A percentile compares a stretch with the other conserved stretches of the same genome.
Evolutionary conservation across 2,329 filamentous ascomycete species (phyloP).

Genomic region (Chaetothyriales sp.): DNA sequence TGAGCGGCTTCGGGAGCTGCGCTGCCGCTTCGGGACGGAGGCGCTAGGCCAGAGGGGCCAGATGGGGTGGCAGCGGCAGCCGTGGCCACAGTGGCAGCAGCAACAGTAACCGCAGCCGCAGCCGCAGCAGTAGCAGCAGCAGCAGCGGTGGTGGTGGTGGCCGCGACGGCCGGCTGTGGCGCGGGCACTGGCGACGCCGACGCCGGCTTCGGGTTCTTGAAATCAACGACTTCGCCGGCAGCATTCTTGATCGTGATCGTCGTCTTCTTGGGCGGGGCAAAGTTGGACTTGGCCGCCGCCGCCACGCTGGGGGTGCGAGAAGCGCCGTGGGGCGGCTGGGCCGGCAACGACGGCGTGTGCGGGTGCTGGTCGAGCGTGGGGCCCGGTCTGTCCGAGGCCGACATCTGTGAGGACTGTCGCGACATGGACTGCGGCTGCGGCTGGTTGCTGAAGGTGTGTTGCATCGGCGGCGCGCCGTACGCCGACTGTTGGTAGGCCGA

Average conservation of each 20-base stretch:
- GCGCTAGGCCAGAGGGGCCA: constrained; percentile 62
- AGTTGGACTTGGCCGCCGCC: constrained; percentile 47
- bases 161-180: constrained; percentile 45
- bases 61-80: constrained; percentile 32
- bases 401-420: constrained; percentile 66
- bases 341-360: constrained; percentile 31
- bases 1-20: constrained; percentile 47
- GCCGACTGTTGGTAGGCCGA: constrained; percentile 37
- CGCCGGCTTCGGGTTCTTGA: constrained; percentile 42
- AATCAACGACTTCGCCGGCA: constrained; percentile 58
- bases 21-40: constrained; percentile 62
- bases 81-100: constrained; percentile 44
- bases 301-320: constrained; percentile 46
- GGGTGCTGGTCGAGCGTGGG: constrained; percentile 46
- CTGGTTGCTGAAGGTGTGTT: constrained; percentile 37
- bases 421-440: constrained; percentile 52
- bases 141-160: constrained; percentile 44
- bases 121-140: no score
- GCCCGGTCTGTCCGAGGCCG: constrained; percentile 51
- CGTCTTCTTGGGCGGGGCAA: constrained; percentile 44
- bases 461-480: constrained; percentile 36
- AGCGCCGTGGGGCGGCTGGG: constrained; percentile 35
- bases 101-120: no score
- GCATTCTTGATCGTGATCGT: constrained; percentile 78
- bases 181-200: constrained; percentile 18